phyloP scores from a whole-genome alignment of 176 grass and related monocot species.

The Areca catechu region DNA sequence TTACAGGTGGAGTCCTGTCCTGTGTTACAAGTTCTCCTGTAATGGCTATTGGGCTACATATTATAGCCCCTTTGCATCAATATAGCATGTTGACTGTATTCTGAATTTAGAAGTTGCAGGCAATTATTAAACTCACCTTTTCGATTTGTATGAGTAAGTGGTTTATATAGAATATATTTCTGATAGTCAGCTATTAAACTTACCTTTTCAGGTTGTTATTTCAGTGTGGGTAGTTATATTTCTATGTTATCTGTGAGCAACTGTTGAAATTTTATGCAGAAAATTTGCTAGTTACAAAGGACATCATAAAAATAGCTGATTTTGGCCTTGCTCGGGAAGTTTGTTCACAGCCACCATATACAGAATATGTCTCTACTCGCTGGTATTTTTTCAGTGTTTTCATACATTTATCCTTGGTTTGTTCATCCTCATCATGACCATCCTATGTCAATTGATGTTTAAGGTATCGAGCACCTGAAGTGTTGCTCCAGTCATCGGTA shows the following conservation, averaged over 20 bases:
- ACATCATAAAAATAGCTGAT: conserved; percentile 87
- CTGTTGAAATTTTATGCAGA: conserved; percentile 28
- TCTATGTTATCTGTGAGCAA: background rate
- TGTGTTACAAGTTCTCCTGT: no score
- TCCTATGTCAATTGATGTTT: conserved; percentile 20
- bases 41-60: no score
- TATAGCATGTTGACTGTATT: no score
- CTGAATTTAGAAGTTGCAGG: no score
- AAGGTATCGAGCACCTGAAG: conserved; percentile 98
- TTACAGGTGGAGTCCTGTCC: no score
- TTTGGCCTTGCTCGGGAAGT: conserved; percentile 95
- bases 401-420: conserved; percentile 10
- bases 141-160: no score
- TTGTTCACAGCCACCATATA: conserved; percentile 75
- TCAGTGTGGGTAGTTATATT: background rate
- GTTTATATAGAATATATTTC: no score
- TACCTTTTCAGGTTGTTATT: no score
- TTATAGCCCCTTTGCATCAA: no score
- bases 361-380: conserved; percentile 98
- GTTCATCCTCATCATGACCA: background rate
- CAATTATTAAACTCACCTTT: no score
- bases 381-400: conserved; percentile 32
- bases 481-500: conserved; percentile 78
- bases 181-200: no score
- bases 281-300: conserved; percentile 91